Evolutionary conservation across 1,284 basidiomycete species (phyloP).

Genomic region (Xerocomus subilludens): DNA sequence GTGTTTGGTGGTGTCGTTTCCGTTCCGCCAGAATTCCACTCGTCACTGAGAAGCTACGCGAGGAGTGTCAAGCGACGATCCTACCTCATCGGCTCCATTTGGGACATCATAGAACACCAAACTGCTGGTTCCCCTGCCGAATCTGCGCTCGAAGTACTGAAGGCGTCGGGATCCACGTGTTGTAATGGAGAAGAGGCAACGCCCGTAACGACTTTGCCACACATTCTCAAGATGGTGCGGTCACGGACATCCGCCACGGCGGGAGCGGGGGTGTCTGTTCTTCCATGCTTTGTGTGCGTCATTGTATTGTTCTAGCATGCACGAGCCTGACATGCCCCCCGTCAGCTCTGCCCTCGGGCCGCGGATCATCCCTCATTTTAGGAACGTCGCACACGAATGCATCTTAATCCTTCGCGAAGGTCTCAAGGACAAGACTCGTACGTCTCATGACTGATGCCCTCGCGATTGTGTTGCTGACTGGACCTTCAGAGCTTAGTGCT

Average conservation of each 20-base stretch:
- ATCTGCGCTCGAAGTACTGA: constrained; percentile 69
- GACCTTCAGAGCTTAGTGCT: constrained; percentile 57
- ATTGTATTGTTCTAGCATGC: neutral
- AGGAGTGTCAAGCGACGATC: constrained; percentile 62
- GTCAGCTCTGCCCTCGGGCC: constrained; percentile 81
- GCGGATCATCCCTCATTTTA: constrained; percentile 85
- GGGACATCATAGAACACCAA: constrained; percentile 60
- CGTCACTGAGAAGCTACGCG: constrained; percentile 70
- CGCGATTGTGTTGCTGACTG: constrained; percentile 11
- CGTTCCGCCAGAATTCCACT: constrained; percentile 70
- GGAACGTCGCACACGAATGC: constrained; percentile 73
- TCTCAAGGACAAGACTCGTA: constrained; percentile 53
- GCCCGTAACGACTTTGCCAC: constrained; percentile 69
- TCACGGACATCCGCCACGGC: constrained; percentile 53
- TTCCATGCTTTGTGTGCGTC: constrained; percentile 72
- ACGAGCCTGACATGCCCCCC: constrained; percentile 26
- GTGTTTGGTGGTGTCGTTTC: constrained; percentile 78
- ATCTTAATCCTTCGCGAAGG: constrained; percentile 62
- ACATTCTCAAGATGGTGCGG: constrained; percentile 63
- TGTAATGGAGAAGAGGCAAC: constrained; percentile 73
- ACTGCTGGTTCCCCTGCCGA: constrained; percentile 56
- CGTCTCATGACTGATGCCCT: constrained; percentile 1
- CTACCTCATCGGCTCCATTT: constrained; percentile 65
- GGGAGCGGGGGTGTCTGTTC: constrained; percentile 65
- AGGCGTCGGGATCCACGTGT: constrained; percentile 67